Evolutionary conservation across 2,329 filamentous ascomycete species (phyloP), one percentile per base, ranked within the genome.

Genomic region (Pseudopyricularia cyperi): DNA sequence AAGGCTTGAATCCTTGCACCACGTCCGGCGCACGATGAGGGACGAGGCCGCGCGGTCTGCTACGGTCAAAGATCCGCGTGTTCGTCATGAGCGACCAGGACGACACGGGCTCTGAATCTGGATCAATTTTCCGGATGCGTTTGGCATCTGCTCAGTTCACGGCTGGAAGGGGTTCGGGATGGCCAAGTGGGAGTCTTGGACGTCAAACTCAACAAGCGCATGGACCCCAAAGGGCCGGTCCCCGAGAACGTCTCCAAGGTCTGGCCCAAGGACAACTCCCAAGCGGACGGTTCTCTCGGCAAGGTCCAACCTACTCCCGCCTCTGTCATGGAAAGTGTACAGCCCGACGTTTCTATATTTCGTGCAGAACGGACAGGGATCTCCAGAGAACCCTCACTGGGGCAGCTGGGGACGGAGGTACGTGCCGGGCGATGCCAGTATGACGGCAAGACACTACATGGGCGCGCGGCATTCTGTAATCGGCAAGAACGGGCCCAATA

Each of bases 31-130:
- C 24, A 58, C 59, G 15, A 57, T 54, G 56, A 54, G 62, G 44
- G 54, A 58, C 14, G 39, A 55, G 1, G 66, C 72, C 1, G 61
- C 68, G 1, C 60, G 63, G 0, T n/a, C 53, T 52, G 0, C 63
- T 77, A 22, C 61, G 66, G 2, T 56, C 62, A 3, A 72, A 71
- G 55, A 59, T 79, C 3, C 65, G 74, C 12, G 67, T 78, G 8
- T 79, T 79, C 59, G 64, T 76, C 34, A 79, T 81, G 52, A 79
- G 75, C 7, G 78, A 81, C 55, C 77, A 81, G 56, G 77, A 81
- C 55, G 72, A 82, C 55, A 72, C 73, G 0, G 76, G 75, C 62
- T 69, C 0, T 81, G 76, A 77, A 74, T 82, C 34, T 71, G 77
- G 15, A 62, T 66, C 46, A 69, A 67, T 3, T 80, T 72, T 54